These are phyloP conservation scores for Breynia disticha DNA, from an alignment of 441 rosid genomes.

Conservation along the genomic window DNA sequence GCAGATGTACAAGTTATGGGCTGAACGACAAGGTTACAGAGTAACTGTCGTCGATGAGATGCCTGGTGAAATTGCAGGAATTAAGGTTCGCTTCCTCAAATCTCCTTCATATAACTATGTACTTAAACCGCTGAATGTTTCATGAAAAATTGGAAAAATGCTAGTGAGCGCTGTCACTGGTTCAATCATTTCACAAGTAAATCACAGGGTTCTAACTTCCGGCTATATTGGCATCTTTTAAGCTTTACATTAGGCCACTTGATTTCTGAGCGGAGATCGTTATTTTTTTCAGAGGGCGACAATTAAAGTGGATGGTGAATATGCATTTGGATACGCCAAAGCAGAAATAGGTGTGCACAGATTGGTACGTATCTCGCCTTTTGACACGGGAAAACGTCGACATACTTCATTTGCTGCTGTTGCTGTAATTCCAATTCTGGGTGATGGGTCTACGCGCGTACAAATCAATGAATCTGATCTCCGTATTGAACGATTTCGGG, in stretches of 20 bases:
- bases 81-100: conserved; percentile 64
- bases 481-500: conserved; percentile 77
- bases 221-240: not conserved
- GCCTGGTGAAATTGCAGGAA: conserved; percentile 89
- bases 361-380: conserved; percentile 90
- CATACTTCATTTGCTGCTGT: conserved; percentile 98
- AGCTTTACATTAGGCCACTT: not conserved
- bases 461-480: conserved; percentile 92
- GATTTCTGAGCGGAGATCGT: conserved; percentile 10
- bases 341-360: conserved; percentile 98
- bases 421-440: conserved; percentile 83
- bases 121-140: not conserved
- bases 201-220: not conserved
- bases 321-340: conserved; percentile 93
- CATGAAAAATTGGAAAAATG: too few species aligned
- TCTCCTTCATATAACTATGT: not conserved
- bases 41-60: conserved; percentile 79
- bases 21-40: conserved; percentile 52
- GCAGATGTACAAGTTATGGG: conserved; percentile 90
- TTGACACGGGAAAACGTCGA: conserved; percentile 78
- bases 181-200: too few species aligned
- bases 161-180: too few species aligned
- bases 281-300: conserved; percentile 70
- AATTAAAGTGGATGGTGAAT: conserved; percentile 81
- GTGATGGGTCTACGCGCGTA: conserved; percentile 64